phyloP scores from a whole-genome alignment of 2,329 filamentous ascomycete species.

The Myotisia sp. region DNA sequence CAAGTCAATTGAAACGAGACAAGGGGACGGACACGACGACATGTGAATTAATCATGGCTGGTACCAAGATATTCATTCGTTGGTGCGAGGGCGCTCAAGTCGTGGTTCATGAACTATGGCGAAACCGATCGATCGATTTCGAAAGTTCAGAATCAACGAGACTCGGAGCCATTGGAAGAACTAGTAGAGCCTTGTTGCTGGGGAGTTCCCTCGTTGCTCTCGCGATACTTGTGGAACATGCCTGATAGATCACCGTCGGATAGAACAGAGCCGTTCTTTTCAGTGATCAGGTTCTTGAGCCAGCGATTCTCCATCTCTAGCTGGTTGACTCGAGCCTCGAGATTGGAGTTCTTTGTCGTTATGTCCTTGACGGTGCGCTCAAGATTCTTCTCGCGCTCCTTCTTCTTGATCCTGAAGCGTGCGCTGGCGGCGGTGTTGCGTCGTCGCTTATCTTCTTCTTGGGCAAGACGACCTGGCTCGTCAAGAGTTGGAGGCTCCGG shows the following conservation, averaged over 20 bases:
- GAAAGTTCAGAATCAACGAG: too few species aligned
- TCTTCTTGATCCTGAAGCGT: slow-evolving; percentile 89
- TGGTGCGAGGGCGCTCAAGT: too few species aligned
- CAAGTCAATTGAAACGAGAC: too few species aligned
- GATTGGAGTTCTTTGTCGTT: slow-evolving; percentile 57
- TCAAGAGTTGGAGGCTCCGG: slow-evolving; percentile 37
- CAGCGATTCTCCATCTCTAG: slow-evolving; percentile 75
- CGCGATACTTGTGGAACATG: slow-evolving; percentile 29
- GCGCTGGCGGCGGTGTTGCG: slow-evolving; percentile 81
- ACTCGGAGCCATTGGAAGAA: too few species aligned
- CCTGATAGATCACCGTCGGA: slow-evolving; percentile 29
- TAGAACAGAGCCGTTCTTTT: slow-evolving; percentile 51
- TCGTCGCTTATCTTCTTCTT: slow-evolving; percentile 79
- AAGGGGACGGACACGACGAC: too few species aligned
- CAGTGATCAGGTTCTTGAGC: slow-evolving; percentile 65
- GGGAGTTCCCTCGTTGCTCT: slow-evolving; percentile 16
- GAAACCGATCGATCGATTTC: too few species aligned
- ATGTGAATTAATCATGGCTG: too few species aligned
- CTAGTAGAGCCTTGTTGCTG: too few species aligned
- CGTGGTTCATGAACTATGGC: neutral
- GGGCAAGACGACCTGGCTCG: slow-evolving; percentile 56
- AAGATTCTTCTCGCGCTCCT: slow-evolving; percentile 77
- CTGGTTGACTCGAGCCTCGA: slow-evolving; percentile 60
- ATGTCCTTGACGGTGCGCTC: slow-evolving; percentile 73
- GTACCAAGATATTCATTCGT: too few species aligned